phyloP scores from a whole-genome alignment of 768 basidiomycete species.

The Tylopilus subfusipes region DNA sequence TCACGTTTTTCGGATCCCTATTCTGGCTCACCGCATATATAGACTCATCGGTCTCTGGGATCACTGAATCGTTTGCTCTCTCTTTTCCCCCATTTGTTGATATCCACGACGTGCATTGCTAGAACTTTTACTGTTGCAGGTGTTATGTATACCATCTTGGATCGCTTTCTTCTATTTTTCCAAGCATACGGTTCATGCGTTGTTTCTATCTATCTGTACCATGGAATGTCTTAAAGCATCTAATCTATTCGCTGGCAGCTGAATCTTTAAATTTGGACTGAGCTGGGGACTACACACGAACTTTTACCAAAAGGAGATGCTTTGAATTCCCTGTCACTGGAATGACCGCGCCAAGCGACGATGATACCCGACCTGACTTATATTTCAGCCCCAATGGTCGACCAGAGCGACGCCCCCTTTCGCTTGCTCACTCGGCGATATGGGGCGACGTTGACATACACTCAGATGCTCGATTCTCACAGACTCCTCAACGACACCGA shows the following conservation, averaged over 20 bases:
- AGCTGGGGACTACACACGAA: background rate
- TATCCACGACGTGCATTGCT: slow-evolving; percentile 26
- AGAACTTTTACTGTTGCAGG: slow-evolving; percentile 17
- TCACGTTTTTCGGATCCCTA: slow-evolving; percentile 1
- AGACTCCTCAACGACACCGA: slow-evolving; percentile 58
- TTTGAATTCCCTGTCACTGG: background rate
- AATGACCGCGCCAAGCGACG: background rate
- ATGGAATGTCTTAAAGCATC: slow-evolving; percentile 1
- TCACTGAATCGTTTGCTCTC: slow-evolving; percentile 1
- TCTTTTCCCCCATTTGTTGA: slow-evolving; percentile 12
- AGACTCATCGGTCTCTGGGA: slow-evolving; percentile 11
- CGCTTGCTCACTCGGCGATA: slow-evolving; percentile 57
- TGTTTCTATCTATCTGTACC: slow-evolving; percentile 17
- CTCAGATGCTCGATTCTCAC: slow-evolving; percentile 73
- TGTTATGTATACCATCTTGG: slow-evolving; percentile 21
- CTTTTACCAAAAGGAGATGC: background rate
- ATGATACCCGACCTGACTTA: slow-evolving; percentile 31
- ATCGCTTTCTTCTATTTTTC: background rate
- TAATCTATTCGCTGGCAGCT: slow-evolving; percentile 22
- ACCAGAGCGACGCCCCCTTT: slow-evolving; percentile 77
- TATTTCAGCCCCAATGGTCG: slow-evolving; percentile 74
- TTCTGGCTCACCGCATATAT: slow-evolving; percentile 11
- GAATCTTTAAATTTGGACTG: background rate
- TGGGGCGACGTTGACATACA: slow-evolving; percentile 66
- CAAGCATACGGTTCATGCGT: background rate